Base-by-base conservation (phyloP, 352 stramenopile species). In the Pythium brachiatum region DNA sequence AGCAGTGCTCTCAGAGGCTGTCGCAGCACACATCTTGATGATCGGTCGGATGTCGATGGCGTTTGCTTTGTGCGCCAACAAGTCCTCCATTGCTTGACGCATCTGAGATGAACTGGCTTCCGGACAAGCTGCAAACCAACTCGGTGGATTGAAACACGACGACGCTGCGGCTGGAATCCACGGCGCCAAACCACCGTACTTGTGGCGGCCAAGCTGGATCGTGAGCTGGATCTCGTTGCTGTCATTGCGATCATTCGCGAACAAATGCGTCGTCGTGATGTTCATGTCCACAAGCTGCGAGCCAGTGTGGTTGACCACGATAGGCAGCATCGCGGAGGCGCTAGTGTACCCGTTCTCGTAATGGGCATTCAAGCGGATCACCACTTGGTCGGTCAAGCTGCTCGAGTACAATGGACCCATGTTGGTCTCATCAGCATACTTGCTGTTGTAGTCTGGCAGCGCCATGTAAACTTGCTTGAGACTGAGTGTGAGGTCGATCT, bases 381-480 rank as follows among this genome's bases (percentile, higher is more conserved):
- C 50, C 3, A 83, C 68, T 51, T 83, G 72, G 51, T 83, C 72
- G 15, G 54, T 66, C 26, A 48, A 21, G 20, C 73, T 60, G 31
- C 55, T 59, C 18, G 65, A 70, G 50, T 70, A 73, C 39, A 77
- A 72, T n/a, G 68, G 47, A n/a, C 65, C 65, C 13, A 64, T 60
- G 21, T 65, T 58, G 1, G 43, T 57, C 9, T 62, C 29, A 6
- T 53, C 59, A 21, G 61, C 46, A 13, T 60, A 34, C 25, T 48
- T 41, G 5, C 56, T 15, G 25, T 67, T 66, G 26, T 38, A 36
- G 47, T 39, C 23, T 7, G 44, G 44, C 13, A 54, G 27, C 16
- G 47, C 25, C 39, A 73, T 79, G 62, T 74, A 79, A 9, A 83
- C 62, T 59, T 81, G 75, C 52, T 79, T 78, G 61, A 83, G 78